Evolutionary conservation across 768 basidiomycete species (phyloP), one percentile per base, ranked within the genome.

Genomic region (Leucocoprinus sp.): DNA sequence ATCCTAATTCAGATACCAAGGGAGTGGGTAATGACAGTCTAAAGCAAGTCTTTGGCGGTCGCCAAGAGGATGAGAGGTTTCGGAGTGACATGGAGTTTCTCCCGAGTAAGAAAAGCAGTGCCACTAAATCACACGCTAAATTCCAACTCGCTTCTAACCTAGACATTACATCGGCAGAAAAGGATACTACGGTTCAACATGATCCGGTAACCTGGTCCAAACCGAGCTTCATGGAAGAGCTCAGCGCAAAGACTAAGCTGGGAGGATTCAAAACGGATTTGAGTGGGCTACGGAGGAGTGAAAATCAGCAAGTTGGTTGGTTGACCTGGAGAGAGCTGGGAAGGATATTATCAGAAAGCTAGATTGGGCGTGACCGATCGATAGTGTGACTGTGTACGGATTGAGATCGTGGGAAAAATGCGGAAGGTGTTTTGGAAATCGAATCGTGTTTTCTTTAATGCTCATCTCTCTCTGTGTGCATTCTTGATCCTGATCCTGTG

Each of bases 351-450:
- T 4, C 5, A 14, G 33, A 34, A 17, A 34, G 33, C 5, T 34
- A 29, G 33, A 34, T 34, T 34, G 33, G 11, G 48, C 15, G 38
- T 29, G 33, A 18, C 24, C 11, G 22, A 18, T 26, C n/a, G n/a
- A n/a, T 18, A 9, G 15, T 8, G 45, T 39, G 37, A 40, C 38
- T 37, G 45, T 34, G 44, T 27, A 37, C 22, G 31, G 45, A 40
- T 40, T 34, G 45, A 39, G 42, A 49, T 50, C 49, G 43, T 53
- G 39, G 38, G 35, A 36, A 49, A 11, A 39, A 28, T 37, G 50
- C 12, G 23, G 48, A 18, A 39, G n/a, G n/a, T n/a, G n/a, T n/a
- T n/a, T n/a, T n/a, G n/a, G n/a, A n/a, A n/a, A n/a, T n/a, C n/a
- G n/a, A n/a, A 35, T 31, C 19, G 45, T 24, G 27, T 17, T 18